Conservation (phyloP, 441 rosid species). For the Theobroma grandiflorum region DNA sequence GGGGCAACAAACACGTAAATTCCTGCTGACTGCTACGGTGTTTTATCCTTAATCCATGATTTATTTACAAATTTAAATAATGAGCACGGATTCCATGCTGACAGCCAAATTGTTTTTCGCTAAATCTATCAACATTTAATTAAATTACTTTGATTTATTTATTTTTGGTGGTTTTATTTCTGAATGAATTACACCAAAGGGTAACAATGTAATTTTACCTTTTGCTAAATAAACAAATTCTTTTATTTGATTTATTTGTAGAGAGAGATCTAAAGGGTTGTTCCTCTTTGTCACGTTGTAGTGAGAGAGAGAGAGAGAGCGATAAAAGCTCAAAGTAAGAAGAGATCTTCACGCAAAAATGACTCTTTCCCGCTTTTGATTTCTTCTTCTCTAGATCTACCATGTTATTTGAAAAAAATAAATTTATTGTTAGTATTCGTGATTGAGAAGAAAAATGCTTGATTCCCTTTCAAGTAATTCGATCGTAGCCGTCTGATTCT, state of each 20-base stretch:
- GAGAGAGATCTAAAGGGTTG: neutral
- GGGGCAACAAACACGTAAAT: neutral
- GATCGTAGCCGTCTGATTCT: neutral
- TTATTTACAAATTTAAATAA: neutral
- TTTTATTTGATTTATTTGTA: no score
- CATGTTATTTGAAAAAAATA: neutral
- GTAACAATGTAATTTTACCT: no score
- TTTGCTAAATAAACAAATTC: no score
- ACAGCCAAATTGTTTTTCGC: neutral
- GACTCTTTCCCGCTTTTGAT: neutral
- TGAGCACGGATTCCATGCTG: neutral
- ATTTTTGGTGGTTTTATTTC: no score
- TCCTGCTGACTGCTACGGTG: neutral
- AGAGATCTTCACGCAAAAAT: constrained; percentile 23
- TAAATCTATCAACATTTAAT: neutral
- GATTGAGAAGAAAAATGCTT: constrained; percentile 8
- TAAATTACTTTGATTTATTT: no score
- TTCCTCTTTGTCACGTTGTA: neutral
- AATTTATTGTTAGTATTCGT: neutral
- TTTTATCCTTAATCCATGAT: neutral
- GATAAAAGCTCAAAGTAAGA: neutral
- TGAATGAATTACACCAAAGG: no score
- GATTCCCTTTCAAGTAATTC: constrained; percentile 5
- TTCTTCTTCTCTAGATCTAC: constrained; percentile 27
- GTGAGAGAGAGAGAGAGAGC: constrained; percentile 16